Evolutionary conservation across 164 flowering plant genomes (phyloP).

Genomic region (Liquidambar formosana): DNA sequence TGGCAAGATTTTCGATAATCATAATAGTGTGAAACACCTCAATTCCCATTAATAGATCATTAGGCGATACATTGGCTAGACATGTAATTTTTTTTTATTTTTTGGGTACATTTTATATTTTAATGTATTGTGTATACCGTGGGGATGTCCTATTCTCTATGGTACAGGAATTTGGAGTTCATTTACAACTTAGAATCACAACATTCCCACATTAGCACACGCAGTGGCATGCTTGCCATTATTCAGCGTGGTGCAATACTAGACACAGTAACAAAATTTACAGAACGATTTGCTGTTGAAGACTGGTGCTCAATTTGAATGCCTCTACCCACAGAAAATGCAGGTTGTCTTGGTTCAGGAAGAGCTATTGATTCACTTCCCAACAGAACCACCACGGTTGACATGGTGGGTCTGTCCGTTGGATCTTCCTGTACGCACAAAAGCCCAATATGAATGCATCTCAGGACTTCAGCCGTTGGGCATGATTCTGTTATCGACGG

Average conservation of each 20-base stretch:
- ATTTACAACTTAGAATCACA: too few relatives aligned
- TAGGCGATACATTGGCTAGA: too few relatives aligned
- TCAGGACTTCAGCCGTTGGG: neutral
- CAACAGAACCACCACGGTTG: conserved; percentile 2
- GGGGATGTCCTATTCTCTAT: too few relatives aligned
- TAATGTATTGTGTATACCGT: too few relatives aligned
- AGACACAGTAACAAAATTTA: neutral
- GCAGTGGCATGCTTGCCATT: neutral
- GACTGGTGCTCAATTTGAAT: neutral
- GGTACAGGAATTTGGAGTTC: too few relatives aligned
- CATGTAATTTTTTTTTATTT: too few relatives aligned
- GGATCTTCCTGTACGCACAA: conserved; percentile 8
- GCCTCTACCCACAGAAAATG: neutral
- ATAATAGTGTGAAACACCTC: too few relatives aligned
- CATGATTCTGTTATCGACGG: neutral
- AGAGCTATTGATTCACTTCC: neutral
- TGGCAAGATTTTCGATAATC: too few relatives aligned
- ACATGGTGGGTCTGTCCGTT: conserved; percentile 20
- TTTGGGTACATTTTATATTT: too few relatives aligned
- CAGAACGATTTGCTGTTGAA: neutral
- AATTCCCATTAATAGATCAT: too few relatives aligned
- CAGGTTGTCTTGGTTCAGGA: conserved; percentile 8
- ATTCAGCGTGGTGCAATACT: neutral
- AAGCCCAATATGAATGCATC: conserved; percentile 18
- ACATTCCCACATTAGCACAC: too few relatives aligned